Evolutionary conservation across 768 basidiomycete genomes (phyloP), one percentile per base, ranked within the genome.

Genomic region (Paxillus involutus): DNA sequence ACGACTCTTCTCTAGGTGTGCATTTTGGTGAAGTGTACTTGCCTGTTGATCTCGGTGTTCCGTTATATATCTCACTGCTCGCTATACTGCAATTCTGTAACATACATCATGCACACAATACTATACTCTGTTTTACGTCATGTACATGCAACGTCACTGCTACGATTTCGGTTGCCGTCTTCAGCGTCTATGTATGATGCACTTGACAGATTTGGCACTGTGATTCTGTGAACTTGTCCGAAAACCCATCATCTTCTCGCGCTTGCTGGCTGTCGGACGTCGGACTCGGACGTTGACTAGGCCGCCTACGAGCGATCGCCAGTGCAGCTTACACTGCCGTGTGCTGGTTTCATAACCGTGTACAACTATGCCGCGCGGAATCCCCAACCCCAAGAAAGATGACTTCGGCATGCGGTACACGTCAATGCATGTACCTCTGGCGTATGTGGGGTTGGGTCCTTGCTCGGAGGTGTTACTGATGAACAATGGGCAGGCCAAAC

Each of bases 351-450:
- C 41, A 41, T 21, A 51, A 33, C 37, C 29, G 24, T 35, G 40
- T 37, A 47, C 41, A 41, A 55, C 19, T 32, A 91, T 91, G 90
- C 90, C 90, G 55, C 81, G 90, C 70, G 90, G 90, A 54, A 81
- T 91, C 44, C 89, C 91, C 30, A 90, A 89, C 63, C 83, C 81
- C 29, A 88, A 85, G 71, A 80, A 83, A 59, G 89, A 92, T 75
- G 91, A 93, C 61, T 85, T 83, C 52, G 89, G 90, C 14, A 77
- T 94, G 77, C 81, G 84, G 44, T 92, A 87, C 71, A 92, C 92
- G 4, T 76, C 81, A 13, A 94, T 94, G 71, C 77, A 84, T 71
- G 90, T 93, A 10, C 92, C 91, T 29, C 71, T 89, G 55, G 80
- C 84, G 86, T 90, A 63, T 57, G 79, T 69, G 70, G 30, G 26